A percentile compares a stretch with the other conserved stretches of the same genome.
Evolutionary conservation across 306 rosid genomes (phyloP).

Genomic region (Aeschynomene evenia): DNA sequence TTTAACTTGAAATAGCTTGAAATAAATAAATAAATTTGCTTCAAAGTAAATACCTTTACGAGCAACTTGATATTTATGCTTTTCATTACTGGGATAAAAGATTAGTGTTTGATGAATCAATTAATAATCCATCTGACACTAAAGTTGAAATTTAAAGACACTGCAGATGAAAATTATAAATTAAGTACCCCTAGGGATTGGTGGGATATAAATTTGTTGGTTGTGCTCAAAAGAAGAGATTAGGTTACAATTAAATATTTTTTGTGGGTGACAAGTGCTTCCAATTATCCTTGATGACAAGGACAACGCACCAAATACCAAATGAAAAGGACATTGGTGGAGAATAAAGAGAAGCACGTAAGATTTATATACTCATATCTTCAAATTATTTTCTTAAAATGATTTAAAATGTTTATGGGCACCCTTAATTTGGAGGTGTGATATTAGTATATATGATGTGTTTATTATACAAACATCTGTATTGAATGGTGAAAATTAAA

Average conservation of each 20-base stretch:
- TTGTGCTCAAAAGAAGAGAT: conserved; percentile 20
- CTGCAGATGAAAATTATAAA: conserved; percentile 29
- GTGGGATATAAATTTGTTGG: conserved; percentile 10
- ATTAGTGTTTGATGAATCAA: background rate
- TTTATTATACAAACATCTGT: no score
- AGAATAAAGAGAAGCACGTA: conserved; percentile 50
- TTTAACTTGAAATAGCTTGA: background rate
- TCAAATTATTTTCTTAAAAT: background rate
- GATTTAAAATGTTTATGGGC: conserved; percentile 21
- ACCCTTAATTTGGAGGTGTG: conserved; percentile 28
- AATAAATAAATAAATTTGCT: no score
- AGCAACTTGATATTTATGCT: background rate
- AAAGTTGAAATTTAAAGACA: background rate
- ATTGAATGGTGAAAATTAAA: no score
- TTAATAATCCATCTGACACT: background rate
- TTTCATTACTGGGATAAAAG: background rate
- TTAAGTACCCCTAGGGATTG: conserved; percentile 32
- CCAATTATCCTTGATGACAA: conserved; percentile 60
- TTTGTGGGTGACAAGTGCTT: conserved; percentile 46
- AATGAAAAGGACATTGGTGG: conserved; percentile 51
- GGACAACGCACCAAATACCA: conserved; percentile 63
- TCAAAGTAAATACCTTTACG: background rate
- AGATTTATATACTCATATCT: conserved; percentile 28
- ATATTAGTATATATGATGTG: conserved; percentile 21
- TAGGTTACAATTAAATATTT: conserved; percentile 47